Conservation (phyloP, 352 stramenopile genomes). For the Globisporangium spinosum region DNA sequence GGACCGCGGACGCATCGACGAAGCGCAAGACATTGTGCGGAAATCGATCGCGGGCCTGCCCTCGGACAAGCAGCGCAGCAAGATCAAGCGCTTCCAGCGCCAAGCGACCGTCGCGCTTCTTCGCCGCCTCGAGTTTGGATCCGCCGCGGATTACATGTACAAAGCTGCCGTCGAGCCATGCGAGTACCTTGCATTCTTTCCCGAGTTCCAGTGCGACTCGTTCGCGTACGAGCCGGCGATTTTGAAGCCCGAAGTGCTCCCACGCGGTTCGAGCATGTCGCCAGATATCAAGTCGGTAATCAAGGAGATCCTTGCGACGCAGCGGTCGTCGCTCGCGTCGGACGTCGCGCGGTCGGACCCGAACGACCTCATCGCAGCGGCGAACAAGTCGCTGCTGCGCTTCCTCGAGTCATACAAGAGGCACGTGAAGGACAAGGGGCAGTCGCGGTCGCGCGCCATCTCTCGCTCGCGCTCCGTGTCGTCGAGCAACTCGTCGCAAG, state of each 20-base stretch:
- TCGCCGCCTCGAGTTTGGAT: constrained; percentile 74
- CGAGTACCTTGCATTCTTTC: constrained; percentile 87
- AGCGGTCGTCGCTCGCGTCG: constrained; percentile 39
- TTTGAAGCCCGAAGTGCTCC: constrained; percentile 80
- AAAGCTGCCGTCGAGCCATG: constrained; percentile 78
- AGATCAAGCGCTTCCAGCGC: constrained; percentile 87
- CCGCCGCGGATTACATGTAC: constrained; percentile 83
- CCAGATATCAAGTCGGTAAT: constrained; percentile 81
- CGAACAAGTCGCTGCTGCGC: constrained; percentile 75
- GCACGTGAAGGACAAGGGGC: constrained; percentile 71
- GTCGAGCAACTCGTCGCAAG: constrained; percentile 17
- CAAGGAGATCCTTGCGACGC: constrained; percentile 53
- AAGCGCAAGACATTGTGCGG: constrained; percentile 80
- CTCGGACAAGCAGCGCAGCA: constrained; percentile 83
- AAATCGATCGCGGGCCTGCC: constrained; percentile 71
- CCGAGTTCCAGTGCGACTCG: constrained; percentile 69
- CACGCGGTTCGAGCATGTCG: constrained; percentile 61
- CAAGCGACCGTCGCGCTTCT: constrained; percentile 78
- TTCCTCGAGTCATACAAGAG: constrained; percentile 82
- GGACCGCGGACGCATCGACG: constrained; percentile 81
- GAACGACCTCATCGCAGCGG: constrained; percentile 49
- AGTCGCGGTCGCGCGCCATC: constrained; percentile 31
- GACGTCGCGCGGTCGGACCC: constrained; percentile 61
- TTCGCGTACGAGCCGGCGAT: constrained; percentile 84
- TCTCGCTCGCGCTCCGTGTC: constrained; percentile 42